phyloP scores from a whole-genome alignment of 148 eudicot species.

The Rhododendron griersonianum region DNA sequence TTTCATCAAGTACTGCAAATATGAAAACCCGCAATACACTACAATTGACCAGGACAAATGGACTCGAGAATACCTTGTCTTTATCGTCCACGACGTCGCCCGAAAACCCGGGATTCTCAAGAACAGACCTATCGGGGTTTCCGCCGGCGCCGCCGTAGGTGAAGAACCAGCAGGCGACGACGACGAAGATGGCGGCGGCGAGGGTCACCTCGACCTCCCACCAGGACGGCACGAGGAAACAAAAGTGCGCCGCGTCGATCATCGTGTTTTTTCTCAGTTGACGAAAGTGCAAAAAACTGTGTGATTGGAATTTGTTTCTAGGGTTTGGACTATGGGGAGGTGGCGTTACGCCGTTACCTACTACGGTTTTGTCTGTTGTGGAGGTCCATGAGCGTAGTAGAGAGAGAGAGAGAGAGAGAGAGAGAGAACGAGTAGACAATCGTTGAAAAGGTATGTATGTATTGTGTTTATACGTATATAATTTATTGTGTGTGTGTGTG shows the following conservation, averaged over 20 bases:
- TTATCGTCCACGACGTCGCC: conserved; percentile 25
- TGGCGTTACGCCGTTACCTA: not conserved
- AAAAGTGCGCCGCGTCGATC: conserved; percentile 28
- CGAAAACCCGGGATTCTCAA: not conserved
- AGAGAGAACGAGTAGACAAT: not conserved
- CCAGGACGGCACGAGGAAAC: conserved; percentile 39
- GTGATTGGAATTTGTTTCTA: not conserved
- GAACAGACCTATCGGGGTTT: not conserved
- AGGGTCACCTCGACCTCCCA: conserved; percentile 59
- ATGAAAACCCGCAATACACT: not conserved
- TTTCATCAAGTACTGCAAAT: not conserved
- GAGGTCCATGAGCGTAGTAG: not conserved
- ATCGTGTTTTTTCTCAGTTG: conserved; percentile 6
- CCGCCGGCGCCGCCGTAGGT: conserved; percentile 2
- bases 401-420: not conserved
- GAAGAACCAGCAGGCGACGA: conserved; percentile 48
- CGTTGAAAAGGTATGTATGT: not conserved
- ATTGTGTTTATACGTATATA: not conserved
- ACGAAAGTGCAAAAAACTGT: not conserved
- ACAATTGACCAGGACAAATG: not conserved
- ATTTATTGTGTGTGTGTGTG: not conserved
- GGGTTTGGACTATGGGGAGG: not conserved
- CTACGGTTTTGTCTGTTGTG: not conserved
- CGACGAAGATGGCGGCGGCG: conserved; percentile 38
- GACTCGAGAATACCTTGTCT: conserved; percentile 33